These are phyloP conservation scores for Prunus campanulata DNA, from an alignment of 306 rosid genomes.

Conservation along the genomic window DNA sequence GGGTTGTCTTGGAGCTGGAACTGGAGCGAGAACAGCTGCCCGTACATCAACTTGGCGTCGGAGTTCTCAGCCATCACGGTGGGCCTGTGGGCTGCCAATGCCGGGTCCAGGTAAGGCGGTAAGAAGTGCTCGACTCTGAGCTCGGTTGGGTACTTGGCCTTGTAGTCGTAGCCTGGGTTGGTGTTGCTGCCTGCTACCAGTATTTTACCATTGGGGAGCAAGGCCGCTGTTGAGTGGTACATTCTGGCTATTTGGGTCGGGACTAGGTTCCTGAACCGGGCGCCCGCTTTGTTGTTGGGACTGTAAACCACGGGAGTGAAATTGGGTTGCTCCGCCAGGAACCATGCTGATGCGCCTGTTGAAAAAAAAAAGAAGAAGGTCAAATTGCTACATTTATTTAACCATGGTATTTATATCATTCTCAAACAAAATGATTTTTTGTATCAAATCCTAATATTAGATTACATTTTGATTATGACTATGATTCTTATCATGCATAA, in stretches of 20 bases:
- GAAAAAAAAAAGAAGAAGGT: background rate
- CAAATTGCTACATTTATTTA: background rate
- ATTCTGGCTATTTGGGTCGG: conserved; percentile 53
- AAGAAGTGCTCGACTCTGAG: conserved; percentile 60
- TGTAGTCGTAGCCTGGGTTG: conserved; percentile 50
- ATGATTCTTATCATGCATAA: background rate
- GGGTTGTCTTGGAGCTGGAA: conserved; percentile 19
- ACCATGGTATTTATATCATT: too few species aligned
- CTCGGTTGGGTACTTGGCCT: conserved; percentile 62
- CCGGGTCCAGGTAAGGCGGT: conserved; percentile 65
- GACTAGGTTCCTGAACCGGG: conserved; percentile 36
- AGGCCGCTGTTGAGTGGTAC: conserved; percentile 78
- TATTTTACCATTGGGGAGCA: conserved; percentile 65
- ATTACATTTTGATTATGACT: background rate
- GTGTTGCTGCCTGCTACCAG: conserved; percentile 83
- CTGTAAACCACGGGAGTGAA: conserved; percentile 44
- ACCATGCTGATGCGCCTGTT: conserved; percentile 53
- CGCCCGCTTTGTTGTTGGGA: conserved; percentile 22
- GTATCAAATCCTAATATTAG: background rate
- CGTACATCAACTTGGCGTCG: conserved; percentile 19
- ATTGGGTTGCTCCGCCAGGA: conserved; percentile 67
- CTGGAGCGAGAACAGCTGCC: background rate
- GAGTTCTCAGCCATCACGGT: background rate
- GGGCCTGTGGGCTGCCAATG: conserved; percentile 29
- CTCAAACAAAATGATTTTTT: too few species aligned